Conservation (phyloP, 768 basidiomycete species). For the Psilocybe sp. region DNA sequence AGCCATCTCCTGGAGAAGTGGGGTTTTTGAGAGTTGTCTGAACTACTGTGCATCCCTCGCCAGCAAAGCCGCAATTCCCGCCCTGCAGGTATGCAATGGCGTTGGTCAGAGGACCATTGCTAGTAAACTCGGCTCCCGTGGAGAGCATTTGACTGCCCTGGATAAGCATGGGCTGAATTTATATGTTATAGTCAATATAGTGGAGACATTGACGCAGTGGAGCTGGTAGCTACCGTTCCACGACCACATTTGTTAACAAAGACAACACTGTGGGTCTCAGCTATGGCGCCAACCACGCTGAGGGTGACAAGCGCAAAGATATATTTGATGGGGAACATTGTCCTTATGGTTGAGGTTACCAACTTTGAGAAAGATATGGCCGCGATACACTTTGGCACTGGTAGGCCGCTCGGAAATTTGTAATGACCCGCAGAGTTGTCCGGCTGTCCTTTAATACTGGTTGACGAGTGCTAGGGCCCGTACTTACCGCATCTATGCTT, state of each 20-base stretch:
- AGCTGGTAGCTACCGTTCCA: constrained; percentile 8
- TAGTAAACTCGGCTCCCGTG: constrained; percentile 8
- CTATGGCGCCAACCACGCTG: background rate
- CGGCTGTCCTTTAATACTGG: too few relatives aligned
- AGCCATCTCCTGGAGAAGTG: constrained; percentile 9
- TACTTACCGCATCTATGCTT: too few relatives aligned
- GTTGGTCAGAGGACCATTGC: constrained; percentile 17
- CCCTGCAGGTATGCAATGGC: constrained; percentile 29
- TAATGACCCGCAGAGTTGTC: too few relatives aligned
- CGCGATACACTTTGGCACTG: too few relatives aligned
- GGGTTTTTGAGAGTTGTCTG: constrained; percentile 33
- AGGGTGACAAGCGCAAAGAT: background rate
- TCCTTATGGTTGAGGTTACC: too few relatives aligned
- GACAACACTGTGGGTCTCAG: constrained; percentile 1
- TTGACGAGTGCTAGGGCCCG: too few relatives aligned
- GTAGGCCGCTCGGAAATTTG: too few relatives aligned
- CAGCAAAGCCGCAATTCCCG: constrained; percentile 28
- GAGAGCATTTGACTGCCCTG: constrained; percentile 20
- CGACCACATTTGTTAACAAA: background rate
- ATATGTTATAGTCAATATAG: constrained; percentile 2
- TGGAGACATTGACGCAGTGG: too few relatives aligned
- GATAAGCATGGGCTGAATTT: constrained; percentile 27
- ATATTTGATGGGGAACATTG: background rate
- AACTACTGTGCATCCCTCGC: constrained; percentile 23
- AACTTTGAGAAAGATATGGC: too few relatives aligned